These are phyloP conservation scores for Verticillium zaregamsianum DNA, from an alignment of 2,329 filamentous ascomycete genomes.

Conservation along the genomic window DNA sequence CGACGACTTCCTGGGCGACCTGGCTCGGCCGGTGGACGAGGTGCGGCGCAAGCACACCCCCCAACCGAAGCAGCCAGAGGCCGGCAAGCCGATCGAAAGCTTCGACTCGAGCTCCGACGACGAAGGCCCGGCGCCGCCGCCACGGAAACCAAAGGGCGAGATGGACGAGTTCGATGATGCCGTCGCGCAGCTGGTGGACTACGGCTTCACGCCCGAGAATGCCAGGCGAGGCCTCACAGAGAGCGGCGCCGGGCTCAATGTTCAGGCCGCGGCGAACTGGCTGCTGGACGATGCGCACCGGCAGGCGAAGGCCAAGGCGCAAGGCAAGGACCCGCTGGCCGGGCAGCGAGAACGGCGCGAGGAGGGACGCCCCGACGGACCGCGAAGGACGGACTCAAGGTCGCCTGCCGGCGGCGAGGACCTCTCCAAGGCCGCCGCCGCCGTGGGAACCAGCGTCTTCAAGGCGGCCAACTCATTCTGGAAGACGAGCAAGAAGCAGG, in stretches of 20 bases:
- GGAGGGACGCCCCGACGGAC: conserved; percentile 13
- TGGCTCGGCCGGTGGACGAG: conserved; percentile 62
- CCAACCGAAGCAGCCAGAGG: conserved; percentile 38
- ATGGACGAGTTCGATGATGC: conserved; percentile 62
- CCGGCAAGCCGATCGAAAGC: conserved; percentile 53
- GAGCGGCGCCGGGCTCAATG: conserved; percentile 73
- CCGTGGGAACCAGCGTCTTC: conserved; percentile 77
- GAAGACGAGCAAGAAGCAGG: conserved; percentile 90
- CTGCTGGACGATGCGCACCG: conserved; percentile 87
- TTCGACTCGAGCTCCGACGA: conserved; percentile 43
- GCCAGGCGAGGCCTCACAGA: conserved; percentile 75
- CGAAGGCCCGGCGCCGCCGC: conserved; percentile 9
- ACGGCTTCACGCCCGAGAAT: conserved; percentile 86
- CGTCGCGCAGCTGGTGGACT: conserved; percentile 85
- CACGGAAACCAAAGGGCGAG: conserved; percentile 7
- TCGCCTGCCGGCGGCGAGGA: conserved; percentile 63
- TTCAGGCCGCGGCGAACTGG: conserved; percentile 85
- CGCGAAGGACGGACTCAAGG: conserved; percentile 40
- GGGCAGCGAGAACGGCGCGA: conserved; percentile 35
- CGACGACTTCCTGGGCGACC: conserved; percentile 62
- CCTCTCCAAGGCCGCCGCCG: conserved; percentile 73
- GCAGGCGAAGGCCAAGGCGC: conserved; percentile 70
- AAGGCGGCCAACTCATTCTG: conserved; percentile 94
- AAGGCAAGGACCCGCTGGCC: conserved; percentile 44
- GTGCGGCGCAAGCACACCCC: conserved; percentile 43